These are phyloP conservation scores for Coprinellus micaceus DNA, from an alignment of 768 basidiomycete species.

Conservation along the genomic window DNA sequence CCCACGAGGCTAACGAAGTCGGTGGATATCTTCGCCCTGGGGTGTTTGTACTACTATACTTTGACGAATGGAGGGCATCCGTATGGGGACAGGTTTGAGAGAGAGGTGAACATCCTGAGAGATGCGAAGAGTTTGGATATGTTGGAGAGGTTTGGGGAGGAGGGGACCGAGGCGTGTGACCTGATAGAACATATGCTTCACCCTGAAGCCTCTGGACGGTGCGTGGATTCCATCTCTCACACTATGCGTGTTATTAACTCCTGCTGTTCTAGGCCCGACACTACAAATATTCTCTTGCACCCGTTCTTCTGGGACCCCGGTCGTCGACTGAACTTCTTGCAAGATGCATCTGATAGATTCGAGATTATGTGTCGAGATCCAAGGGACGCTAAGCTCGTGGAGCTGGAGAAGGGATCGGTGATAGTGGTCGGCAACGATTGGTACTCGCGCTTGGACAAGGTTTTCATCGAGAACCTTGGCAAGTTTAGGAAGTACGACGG, in stretches of 20 bases:
- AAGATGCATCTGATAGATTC: slow-evolving; percentile 95
- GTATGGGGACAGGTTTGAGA: slow-evolving; percentile 87
- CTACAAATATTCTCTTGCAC: slow-evolving; percentile 81
- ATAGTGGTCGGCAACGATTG: slow-evolving; percentile 87
- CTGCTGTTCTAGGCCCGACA: slow-evolving; percentile 64
- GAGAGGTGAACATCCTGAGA: slow-evolving; percentile 92
- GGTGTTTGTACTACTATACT: slow-evolving; percentile 93
- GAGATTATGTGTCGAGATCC: slow-evolving; percentile 97
- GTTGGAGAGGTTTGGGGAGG: slow-evolving; percentile 83
- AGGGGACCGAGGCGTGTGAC: slow-evolving; percentile 86
- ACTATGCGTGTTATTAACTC: slow-evolving; percentile 2
- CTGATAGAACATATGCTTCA: slow-evolving; percentile 78
- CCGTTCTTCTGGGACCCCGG: slow-evolving; percentile 96
- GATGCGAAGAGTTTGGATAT: slow-evolving; percentile 67
- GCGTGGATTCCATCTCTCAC: slow-evolving; percentile 22
- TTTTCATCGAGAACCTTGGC: slow-evolving; percentile 90
- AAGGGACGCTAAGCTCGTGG: slow-evolving; percentile 67
- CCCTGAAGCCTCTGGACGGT: slow-evolving; percentile 74
- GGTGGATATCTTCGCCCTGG: slow-evolving; percentile 94
- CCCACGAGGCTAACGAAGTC: slow-evolving; percentile 83
- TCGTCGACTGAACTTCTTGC: slow-evolving; percentile 86
- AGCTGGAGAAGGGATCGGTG: slow-evolving; percentile 67
- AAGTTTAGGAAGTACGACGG: slow-evolving; percentile 98
- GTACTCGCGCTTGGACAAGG: slow-evolving; percentile 79
- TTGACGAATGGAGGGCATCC: slow-evolving; percentile 90